A percentile compares a stretch with the other conserved stretches of the same genome.
phyloP scores from a whole-genome alignment of 352 stramenopile species.

The Phytophthora meadii region DNA sequence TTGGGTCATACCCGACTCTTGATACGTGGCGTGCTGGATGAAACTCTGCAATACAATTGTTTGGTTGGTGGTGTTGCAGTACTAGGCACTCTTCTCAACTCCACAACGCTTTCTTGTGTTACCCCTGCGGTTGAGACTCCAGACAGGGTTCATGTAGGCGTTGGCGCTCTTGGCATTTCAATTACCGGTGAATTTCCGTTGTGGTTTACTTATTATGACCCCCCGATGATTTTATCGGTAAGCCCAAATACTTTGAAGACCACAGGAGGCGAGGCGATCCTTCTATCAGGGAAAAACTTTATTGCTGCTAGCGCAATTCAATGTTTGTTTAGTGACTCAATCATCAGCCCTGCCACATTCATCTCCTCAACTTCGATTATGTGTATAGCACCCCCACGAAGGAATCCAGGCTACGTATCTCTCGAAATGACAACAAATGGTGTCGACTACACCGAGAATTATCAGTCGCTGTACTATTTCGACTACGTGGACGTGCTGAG shows the following conservation, averaged over 20 bases:
- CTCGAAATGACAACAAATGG: constrained; percentile 59
- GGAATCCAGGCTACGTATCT: constrained; percentile 31
- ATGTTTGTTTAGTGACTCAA: constrained; percentile 51
- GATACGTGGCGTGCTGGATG: constrained; percentile 28
- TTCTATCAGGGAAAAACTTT: constrained; percentile 48
- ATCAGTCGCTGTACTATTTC: constrained; percentile 41
- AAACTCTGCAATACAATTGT: constrained; percentile 38
- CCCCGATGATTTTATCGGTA: constrained; percentile 32
- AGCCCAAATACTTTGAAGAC: constrained; percentile 27
- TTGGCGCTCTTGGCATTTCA: constrained; percentile 2
- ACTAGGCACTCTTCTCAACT: constrained; percentile 22
- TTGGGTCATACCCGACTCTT: constrained; percentile 34
- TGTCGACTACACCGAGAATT: constrained; percentile 48
- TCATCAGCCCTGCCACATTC: constrained; percentile 11
- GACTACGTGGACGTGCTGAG: constrained; percentile 32
- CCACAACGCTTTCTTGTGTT: constrained; percentile 27
- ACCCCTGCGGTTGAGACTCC: constrained; percentile 7
- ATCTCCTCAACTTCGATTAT: constrained; percentile 39
- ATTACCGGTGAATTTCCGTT: constrained; percentile 13
- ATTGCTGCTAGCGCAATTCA: constrained; percentile 15
- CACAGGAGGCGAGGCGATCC: constrained; percentile 36
- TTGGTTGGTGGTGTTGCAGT: constrained; percentile 20
- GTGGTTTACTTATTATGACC: constrained; percentile 38
- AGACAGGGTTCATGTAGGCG: constrained; percentile 6
- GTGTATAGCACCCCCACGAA: constrained; percentile 34